phyloP scores from a whole-genome alignment of 148 eudicot species.

The Suaeda aralocaspica region DNA sequence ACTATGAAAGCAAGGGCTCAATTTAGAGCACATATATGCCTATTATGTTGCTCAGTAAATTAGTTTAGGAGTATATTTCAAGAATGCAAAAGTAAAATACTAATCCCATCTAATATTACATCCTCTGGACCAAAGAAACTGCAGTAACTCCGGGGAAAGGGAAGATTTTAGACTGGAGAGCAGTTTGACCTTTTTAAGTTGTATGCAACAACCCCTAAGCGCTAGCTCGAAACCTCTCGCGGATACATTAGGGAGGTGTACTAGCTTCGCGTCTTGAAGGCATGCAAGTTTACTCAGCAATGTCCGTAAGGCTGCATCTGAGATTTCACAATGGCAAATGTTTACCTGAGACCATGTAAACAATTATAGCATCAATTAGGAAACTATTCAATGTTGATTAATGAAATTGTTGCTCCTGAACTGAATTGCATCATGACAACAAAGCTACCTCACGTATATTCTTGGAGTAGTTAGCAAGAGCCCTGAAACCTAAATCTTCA shows the following conservation, averaged over 20 bases:
- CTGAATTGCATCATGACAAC: too few relatives aligned
- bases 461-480: constrained; percentile 54
- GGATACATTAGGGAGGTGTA: constrained; percentile 49
- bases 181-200: constrained; percentile 71
- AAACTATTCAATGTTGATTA: too few relatives aligned
- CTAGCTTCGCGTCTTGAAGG: constrained; percentile 69
- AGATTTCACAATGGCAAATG: constrained; percentile 46
- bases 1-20: too few relatives aligned
- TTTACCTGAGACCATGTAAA: constrained; percentile 45
- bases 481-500: constrained; percentile 62
- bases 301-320: constrained; percentile 65
- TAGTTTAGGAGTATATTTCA: too few relatives aligned
- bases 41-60: not conserved
- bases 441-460: constrained; percentile 51
- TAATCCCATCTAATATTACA: constrained; percentile 83
- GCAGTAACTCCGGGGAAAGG: constrained; percentile 47
- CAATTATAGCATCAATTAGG: too few relatives aligned
- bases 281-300: constrained; percentile 62
- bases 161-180: constrained; percentile 33
- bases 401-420: too few relatives aligned
- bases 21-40: too few relatives aligned
- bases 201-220: constrained; percentile 47
- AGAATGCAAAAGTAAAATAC: not conserved
- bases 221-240: constrained; percentile 57
- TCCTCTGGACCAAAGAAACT: constrained; percentile 46